Base-by-base conservation (phyloP, 208 protist species). In the Strigomonas culicis region DNA sequence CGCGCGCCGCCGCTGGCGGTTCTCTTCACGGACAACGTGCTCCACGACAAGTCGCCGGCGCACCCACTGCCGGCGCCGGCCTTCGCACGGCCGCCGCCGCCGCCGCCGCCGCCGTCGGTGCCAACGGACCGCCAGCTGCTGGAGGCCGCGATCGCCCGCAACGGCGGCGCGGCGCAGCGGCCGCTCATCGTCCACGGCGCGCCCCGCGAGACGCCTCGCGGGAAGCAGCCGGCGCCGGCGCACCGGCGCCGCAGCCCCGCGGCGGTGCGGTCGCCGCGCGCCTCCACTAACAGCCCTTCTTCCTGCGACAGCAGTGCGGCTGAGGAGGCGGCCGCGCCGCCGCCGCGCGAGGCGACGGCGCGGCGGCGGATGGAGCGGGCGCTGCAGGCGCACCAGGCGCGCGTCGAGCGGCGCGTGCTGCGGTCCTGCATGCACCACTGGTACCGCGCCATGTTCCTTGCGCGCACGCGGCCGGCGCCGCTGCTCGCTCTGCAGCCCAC, bases 371-470 rank as follows among this genome's bases (percentile, higher is more conserved):
- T 13, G 17, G 28, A 32, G 30, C 21, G 15, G 30, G 43, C 34
- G 24, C 27, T 62, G 43, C 43, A 46, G 8, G 27, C 8, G 50
- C 27, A 55, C 50, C 24, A 28, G 57, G 4, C 1, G 59, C 61
- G 61, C 25, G 72, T 66, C 39, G 70, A 77, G 52, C n/a, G 50
- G 11, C 21, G 44, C 6, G 22, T 70, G 28, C 15, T 84, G 56
- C 70, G 77, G 46, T 4, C 36, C 7, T 84, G 66, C 46, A 36
- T 84, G 4, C 79, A 75, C 46, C 61, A 66, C 43, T 84, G 79
- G 79, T 84, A 76, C 64, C 66, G 66, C 44, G 27, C 62, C 11
- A 78, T 84, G 74, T 80, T 84, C 76, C 46, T 75, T 4, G 22
- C 53, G n/a, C 53, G 53, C 32, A 59, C 53, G 1, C 39, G 19